phyloP scores from a whole-genome alignment of 2,329 filamentous ascomycete genomes.

The Periglandula ipomoeae region DNA sequence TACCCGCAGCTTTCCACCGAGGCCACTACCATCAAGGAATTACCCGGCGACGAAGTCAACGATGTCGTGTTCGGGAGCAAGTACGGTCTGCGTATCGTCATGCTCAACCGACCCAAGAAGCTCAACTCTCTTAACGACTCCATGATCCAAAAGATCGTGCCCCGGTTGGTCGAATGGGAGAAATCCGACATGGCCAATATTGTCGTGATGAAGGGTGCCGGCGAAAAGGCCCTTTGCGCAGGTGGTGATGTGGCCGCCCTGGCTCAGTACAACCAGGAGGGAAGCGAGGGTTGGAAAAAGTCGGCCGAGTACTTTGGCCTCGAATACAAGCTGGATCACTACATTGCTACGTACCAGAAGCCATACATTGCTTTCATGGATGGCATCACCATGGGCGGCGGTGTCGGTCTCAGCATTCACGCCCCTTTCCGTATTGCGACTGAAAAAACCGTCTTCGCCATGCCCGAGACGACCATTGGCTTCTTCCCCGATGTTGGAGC shows the following conservation, averaged over 20 bases:
- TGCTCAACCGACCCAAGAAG: constrained; percentile 89
- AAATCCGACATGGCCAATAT: constrained; percentile 93
- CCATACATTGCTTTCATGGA: constrained; percentile 96
- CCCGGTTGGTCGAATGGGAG: constrained; percentile 83
- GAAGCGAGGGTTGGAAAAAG: constrained; percentile 58
- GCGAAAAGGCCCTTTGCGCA: constrained; percentile 78
- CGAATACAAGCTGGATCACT: constrained; percentile 93
- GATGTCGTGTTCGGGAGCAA: constrained; percentile 88
- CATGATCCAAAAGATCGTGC: constrained; percentile 92
- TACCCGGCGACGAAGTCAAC: constrained; percentile 63
- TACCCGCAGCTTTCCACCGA: constrained; percentile 24
- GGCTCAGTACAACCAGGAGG: constrained; percentile 61
- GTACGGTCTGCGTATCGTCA: constrained; percentile 83
- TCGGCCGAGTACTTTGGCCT: constrained; percentile 83
- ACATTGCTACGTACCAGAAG: constrained; percentile 88
- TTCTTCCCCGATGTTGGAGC: constrained; percentile 98
- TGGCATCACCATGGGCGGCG: constrained; percentile 96
- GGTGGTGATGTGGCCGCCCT: constrained; percentile 83
- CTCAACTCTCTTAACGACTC: constrained; percentile 87
- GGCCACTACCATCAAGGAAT: constrained; percentile 39
- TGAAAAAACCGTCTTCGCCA: constrained; percentile 90
- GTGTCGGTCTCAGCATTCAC: constrained; percentile 88
- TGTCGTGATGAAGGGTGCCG: constrained; percentile 83
- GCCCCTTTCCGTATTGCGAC: constrained; percentile 95
- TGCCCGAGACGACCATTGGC: constrained; percentile 97